Evolutionary conservation across 1,284 basidiomycete genomes (phyloP), one percentile per base, ranked within the genome.

Genomic region (Fomitiporia mediterranea): DNA sequence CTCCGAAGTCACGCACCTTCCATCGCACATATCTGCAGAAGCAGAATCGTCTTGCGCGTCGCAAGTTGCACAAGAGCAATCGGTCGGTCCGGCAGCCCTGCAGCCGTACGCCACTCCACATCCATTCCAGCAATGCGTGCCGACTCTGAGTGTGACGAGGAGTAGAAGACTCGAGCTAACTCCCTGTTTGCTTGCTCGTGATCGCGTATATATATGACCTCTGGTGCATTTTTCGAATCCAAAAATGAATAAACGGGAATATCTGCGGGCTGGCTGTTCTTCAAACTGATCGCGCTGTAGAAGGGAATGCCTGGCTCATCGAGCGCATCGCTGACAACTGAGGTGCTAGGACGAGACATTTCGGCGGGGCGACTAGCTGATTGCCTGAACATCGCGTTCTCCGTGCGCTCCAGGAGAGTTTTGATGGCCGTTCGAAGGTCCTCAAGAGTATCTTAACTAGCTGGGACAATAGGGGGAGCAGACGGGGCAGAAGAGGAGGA

Each of bases 41-140:
- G 76, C 35, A 84, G 67, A 17, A 87, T 76, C 13, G 66, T 71
- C 5, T 79, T 65, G 5, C 70, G 64, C 58, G 73, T 79, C 3
- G 85, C 83, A 25, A 90, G 74, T 65, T 90, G 87, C 2, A 90
- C 74, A 15, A 90, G 73, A 2, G 88, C 81, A 27, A 86, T 82
- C 13, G 75, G 82, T 62, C 89, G 86, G 67, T 82, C 78, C 13
- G 28, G 25, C n/a, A 42, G 38, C 1, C 32, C 34, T 79, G 70
- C 81, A 21, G 64, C 79, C 0, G 87, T 87, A 58, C 77, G 79
- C 87, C 87, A 90, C 67, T 90, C 87, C 37, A 87, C 72, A 65
- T 90, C 87, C 59, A 90, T 83, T 35, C 86, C 86, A 51, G 84
- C 64, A n/a, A 59, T 23, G 7, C 47, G 21, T n/a, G n/a, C 32